Base-by-base conservation (phyloP, 73 alveolate genomes). In the Paramecium caudatum region DNA sequence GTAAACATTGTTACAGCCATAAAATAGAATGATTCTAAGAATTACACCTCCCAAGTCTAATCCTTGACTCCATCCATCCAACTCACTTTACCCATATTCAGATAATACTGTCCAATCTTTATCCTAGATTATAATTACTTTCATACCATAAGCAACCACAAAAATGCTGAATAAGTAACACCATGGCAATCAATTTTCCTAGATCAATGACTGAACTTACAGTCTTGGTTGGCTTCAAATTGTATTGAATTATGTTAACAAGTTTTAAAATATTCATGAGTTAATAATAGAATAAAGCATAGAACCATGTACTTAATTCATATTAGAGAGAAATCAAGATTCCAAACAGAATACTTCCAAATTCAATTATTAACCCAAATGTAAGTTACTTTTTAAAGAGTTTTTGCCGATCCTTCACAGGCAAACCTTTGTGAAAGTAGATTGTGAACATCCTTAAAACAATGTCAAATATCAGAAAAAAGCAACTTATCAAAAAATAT, bases 1-100 rank as follows among this genome's bases (percentile, higher is more conserved):
- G 88, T 74, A 37, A 74, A 74, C 88, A 74, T 74, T 1, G 88
- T 74, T 13, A 74, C 88, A 41, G 69, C 43, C 62, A 74, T 74
- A 43, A 74, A 74, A 43, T 74, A 74, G 15, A 74, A 43, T 3
- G 88, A 74, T 37, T 74, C 68, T 3, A 74, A 10, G 32, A 27
- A 74, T 43, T 21, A 43, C 8, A 74, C 47, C 9, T 19, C 16
- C 88, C 88, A 74, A 74, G 30, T 33, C 34, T 85, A 32, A 6
- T 32, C 33, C 25, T 37, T 47, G 13, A 33, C 4, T 10, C 27
- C 45, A 1, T 36, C 39, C 83, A 65, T 65, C 83, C 83, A 65
- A 32, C 34, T 68, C 4, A 37, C 21, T 37, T 68, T 12, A 9
- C 50, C 50, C 19, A 10, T 16, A 37, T 36, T 37, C 0, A 25